Evolutionary conservation across 2,329 filamentous ascomycete genomes (phyloP).

Genomic region (Dendryphion nanum): DNA sequence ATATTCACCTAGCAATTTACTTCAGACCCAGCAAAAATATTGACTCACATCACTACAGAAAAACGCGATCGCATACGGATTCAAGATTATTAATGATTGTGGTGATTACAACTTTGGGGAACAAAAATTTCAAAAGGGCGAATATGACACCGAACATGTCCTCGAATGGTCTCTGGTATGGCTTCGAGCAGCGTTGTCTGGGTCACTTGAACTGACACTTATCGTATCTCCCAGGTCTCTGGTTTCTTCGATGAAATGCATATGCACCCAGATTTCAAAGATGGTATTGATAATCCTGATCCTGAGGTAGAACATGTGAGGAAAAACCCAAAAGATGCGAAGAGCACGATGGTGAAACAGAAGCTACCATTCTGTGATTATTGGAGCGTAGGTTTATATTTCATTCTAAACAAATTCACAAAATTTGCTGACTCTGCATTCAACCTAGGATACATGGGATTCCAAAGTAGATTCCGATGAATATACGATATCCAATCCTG

Average conservation of each 20-base stretch:
- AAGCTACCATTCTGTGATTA: conserved; percentile 4
- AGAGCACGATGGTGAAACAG: conserved; percentile 1
- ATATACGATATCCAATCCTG: not conserved
- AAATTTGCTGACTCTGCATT: not conserved
- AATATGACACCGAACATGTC: conserved; percentile 6
- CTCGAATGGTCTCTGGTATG: conserved; percentile 8
- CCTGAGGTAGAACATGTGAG: not conserved
- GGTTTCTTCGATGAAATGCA: conserved; percentile 4
- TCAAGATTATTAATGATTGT: conserved; percentile 1
- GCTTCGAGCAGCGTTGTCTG: not conserved
- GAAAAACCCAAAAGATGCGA: not conserved
- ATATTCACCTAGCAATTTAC: not conserved
- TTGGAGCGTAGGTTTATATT: conserved; percentile 4
- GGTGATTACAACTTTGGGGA: conserved; percentile 2
- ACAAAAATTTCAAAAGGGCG: not conserved
- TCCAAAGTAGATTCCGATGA: not conserved
- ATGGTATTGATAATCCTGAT: conserved; percentile 3
- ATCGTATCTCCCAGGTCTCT: not conserved
- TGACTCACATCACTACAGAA: too few relatives aligned
- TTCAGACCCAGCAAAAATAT: too few relatives aligned
- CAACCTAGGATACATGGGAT: conserved; percentile 6
- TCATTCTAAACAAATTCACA: not conserved
- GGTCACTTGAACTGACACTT: not conserved
- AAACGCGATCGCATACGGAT: conserved; percentile 2
- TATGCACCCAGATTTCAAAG: conserved; percentile 3